Evolutionary conservation across 805 yeast genomes (phyloP), one percentile per base, ranked within the genome.

Genomic region (Candida maltosa): DNA sequence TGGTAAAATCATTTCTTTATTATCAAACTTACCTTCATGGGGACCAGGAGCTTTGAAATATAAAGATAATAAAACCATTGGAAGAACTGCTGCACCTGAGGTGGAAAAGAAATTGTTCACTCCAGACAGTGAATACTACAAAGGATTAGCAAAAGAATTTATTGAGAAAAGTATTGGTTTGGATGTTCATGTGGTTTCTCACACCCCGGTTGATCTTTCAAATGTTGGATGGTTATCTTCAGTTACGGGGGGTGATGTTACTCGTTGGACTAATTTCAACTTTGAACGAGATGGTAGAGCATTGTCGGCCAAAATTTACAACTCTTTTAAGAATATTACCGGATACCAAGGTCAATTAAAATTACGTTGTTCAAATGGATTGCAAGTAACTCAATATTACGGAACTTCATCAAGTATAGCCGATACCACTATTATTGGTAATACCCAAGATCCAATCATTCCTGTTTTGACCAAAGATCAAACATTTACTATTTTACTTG

Each of bases 271-370:
- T 8, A 71, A 78, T 44, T 91, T 84, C 59, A 67, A 73, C 25
- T 61, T 75, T 15, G 80, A 77, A 34, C 67, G 84, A 34, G 96
- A 93, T 57, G 88, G 86, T 16, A 57, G 76, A 15, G 68, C 75
- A 9, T 67, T 87, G 34, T 73, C 78, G 7, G 73, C 79, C 29
- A 84, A 83, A 17, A 65, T 83, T 43, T 64, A 69, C n/a, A 61
- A 66, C 23, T 65, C 78, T 5, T 69, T 83, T 11, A 50, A 60
- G 2, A 69, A 70, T 17, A 62, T 75, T 2, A 58, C 60, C 4
- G 97, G 94, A 4, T 83, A 83, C 48, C 93, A 86, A 55, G 89
- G 85, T 4, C 83, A 83, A 45, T 60, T 91, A 44, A 88, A 88
- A 51, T 75, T 88, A 17, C 83, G 98, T 45, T 83, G 89, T 48